Percentiles rank a stretch among this genome's conserved stretches.
phyloP scores from a whole-genome alignment of 108 stramenopile species.

The Cyclotella atomus region DNA sequence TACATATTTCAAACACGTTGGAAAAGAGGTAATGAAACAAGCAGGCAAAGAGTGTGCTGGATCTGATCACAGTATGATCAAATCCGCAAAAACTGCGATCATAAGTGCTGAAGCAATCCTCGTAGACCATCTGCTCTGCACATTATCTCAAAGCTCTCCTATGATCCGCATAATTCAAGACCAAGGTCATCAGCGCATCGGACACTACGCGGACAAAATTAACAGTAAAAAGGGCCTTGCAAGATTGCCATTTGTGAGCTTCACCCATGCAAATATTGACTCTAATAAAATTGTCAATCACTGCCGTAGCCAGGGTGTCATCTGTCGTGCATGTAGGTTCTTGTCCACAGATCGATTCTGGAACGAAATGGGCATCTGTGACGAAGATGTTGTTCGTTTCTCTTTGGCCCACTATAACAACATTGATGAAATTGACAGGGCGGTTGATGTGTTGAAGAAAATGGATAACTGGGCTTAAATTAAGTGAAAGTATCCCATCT shows the following conservation, averaged over 20 bases:
- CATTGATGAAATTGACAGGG: slow-evolving; percentile 56
- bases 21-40: slow-evolving; percentile 14
- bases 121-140: slow-evolving; percentile 11
- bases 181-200: slow-evolving; percentile 23
- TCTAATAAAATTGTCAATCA: slow-evolving; percentile 54
- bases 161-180: slow-evolving; percentile 43
- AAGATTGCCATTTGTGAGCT: slow-evolving; percentile 69
- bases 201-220: not conserved
- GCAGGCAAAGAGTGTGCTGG: not conserved
- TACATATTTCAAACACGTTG: slow-evolving; percentile 52
- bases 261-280: slow-evolving; percentile 56
- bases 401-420: slow-evolving; percentile 87
- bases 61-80: not conserved
- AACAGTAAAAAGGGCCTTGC: not conserved
- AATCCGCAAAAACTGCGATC: slow-evolving; percentile 17
- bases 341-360: slow-evolving; percentile 59
- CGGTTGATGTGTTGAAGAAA: slow-evolving; percentile 14
- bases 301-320: slow-evolving; percentile 56
- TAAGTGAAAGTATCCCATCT: not conserved
- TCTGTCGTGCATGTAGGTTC: slow-evolving; percentile 71
- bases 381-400: slow-evolving; percentile 64
- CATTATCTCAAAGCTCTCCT: slow-evolving; percentile 26
- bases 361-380: slow-evolving; percentile 36
- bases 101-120: slow-evolving; percentile 16
- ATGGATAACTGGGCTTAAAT: not conserved